phyloP scores from a whole-genome alignment of 73 alveolate species.

The Uronychia binucleata region DNA sequence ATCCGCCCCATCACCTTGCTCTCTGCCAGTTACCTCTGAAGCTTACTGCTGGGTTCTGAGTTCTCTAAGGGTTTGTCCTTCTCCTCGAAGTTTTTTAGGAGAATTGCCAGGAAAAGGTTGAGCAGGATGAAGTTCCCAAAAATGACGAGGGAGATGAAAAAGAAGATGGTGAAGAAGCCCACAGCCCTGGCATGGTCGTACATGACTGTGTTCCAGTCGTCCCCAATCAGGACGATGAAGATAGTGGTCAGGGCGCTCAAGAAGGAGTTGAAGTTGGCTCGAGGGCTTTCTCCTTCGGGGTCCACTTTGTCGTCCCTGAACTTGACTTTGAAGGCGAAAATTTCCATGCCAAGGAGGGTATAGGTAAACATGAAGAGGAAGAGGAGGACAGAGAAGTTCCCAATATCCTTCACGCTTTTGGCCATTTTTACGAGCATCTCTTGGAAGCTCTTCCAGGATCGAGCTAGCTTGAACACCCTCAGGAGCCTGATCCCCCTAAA shows the following conservation, averaged over 20 bases:
- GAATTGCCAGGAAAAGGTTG: slow-evolving; percentile 72
- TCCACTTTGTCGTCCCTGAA: not conserved
- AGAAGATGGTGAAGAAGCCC: slow-evolving; percentile 45
- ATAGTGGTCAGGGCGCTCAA: slow-evolving; percentile 54
- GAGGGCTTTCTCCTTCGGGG: slow-evolving; percentile 42
- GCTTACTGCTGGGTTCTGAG: too few species aligned
- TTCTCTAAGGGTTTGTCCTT: slow-evolving; percentile 6
- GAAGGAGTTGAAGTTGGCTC: slow-evolving; percentile 65
- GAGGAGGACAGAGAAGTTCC: slow-evolving; percentile 9
- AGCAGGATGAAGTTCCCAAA: slow-evolving; percentile 63
- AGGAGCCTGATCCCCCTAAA: slow-evolving; percentile 12
- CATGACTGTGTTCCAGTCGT: slow-evolving; percentile 71
- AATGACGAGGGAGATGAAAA: slow-evolving; percentile 39
- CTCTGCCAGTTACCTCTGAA: too few species aligned
- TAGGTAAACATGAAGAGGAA: not conserved
- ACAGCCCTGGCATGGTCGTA: slow-evolving; percentile 33
- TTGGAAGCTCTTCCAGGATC: slow-evolving; percentile 1
- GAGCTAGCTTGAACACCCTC: not conserved
- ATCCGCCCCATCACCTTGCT: not conserved
- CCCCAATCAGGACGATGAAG: slow-evolving; percentile 70
- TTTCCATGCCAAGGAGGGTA: too few species aligned
- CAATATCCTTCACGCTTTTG: slow-evolving; percentile 8
- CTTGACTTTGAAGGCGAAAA: slow-evolving; percentile 2
- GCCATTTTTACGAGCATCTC: not conserved
- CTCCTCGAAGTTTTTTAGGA: slow-evolving; percentile 69